Evolutionary conservation across 768 basidiomycete genomes (phyloP), one percentile per base, ranked within the genome.

Genomic region (Trichaptum fuscoviolaceum): DNA sequence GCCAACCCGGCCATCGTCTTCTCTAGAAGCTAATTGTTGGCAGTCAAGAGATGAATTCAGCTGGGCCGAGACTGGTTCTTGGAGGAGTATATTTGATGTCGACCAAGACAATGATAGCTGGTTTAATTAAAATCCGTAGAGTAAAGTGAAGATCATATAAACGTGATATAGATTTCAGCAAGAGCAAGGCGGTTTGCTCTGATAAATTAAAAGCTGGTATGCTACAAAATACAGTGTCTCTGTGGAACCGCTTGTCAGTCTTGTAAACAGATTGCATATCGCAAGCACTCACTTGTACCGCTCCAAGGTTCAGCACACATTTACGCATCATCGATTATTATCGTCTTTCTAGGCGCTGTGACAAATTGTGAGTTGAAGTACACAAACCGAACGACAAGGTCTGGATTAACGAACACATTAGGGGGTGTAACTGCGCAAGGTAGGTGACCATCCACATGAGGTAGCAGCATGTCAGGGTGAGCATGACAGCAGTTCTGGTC

Each of bases 371-470:
- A 82, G 75, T 74, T 10, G 81, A 80, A 64, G 81, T 79, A 18
- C 73, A 79, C 35, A 70, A 74, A 18, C 64, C 69, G 1, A 67
- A 82, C 7, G 68, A 68, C 58, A 66, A 24, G 52, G 3, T 9
- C 2, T 30, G 30, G 20, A 27, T 8, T 17, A n/a, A 78, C 87
- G 68, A 69, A 96, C 96, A 79, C 73, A 96, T 88, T 63, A 99
- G 83, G 42, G 96, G 96, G 74, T 98, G 88, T 63, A 97, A 77
- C 74, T 99, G 96, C 0, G 95, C 95, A 75, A 97, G 83, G 78
- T 96, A 99, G n/a, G 96, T 95, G 73, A 96, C 87, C 80, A 90
- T 90, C 96, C 96, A 99, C 88, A 98, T 89, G 71, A 99, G 85
- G 80, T 95, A 99, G 78, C 93, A 96, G 65, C 85, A 90, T 2